Percentiles rank a stretch among this genome's conserved stretches.
These are phyloP conservation scores for Colletotrichum falcatum DNA, from an alignment of 2,329 filamentous ascomycete species.

Conservation along the genomic window DNA sequence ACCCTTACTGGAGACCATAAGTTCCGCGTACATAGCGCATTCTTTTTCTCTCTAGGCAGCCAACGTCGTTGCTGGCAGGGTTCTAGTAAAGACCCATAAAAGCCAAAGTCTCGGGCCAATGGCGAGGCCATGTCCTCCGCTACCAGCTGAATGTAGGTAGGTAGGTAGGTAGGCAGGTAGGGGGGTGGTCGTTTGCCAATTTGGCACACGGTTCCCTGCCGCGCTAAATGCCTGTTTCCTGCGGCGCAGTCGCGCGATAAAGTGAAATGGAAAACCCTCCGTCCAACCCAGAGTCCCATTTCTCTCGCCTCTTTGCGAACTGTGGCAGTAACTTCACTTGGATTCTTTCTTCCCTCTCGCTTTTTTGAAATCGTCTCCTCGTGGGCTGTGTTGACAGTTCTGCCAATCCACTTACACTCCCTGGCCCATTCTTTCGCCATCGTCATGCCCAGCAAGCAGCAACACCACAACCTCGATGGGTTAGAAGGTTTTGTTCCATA, in stretches of 20 bases:
- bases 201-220: slow-evolving; percentile 4
- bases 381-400: neutral
- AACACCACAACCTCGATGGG: slow-evolving; percentile 14
- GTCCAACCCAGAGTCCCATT: neutral
- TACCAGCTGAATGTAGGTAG: neutral
- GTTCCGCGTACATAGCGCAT: neutral
- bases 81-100: slow-evolving; percentile 14
- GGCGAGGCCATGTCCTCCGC: slow-evolving; percentile 17
- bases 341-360: too few species aligned
- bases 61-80: slow-evolving; percentile 22
- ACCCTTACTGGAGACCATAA: neutral
- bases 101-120: slow-evolving; percentile 20
- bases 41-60: slow-evolving; percentile 23
- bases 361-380: neutral
- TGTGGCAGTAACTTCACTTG: neutral
- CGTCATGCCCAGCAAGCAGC: slow-evolving; percentile 14
- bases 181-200: neutral
- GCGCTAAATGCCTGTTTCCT: slow-evolving; percentile 11
- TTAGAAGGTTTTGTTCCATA: slow-evolving; percentile 30
- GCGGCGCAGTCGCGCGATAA: slow-evolving; percentile 30
- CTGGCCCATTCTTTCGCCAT: neutral
- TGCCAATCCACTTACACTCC: neutral
- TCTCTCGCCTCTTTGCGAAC: slow-evolving; percentile 11
- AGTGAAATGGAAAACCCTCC: slow-evolving; percentile 23
- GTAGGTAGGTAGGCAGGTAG: too few species aligned